These are phyloP conservation scores for Ogataea methanolica DNA, from an alignment of 805 yeast genomes.

Conservation along the genomic window DNA sequence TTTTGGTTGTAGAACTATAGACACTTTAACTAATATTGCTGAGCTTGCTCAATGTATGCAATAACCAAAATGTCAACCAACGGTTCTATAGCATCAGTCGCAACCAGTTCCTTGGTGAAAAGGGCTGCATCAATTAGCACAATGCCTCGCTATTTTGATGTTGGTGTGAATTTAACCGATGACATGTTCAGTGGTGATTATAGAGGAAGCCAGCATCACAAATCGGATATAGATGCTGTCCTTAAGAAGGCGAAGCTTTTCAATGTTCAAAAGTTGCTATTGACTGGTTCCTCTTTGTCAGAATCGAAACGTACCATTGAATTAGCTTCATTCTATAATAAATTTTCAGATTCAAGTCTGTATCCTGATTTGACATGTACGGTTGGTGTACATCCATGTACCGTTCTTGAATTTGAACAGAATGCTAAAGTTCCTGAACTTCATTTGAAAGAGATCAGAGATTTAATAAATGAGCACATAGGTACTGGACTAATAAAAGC, in stretches of 20 bases:
- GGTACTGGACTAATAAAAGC: conserved; percentile 59
- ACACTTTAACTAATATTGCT: too few relatives aligned
- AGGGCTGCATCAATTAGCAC: neutral
- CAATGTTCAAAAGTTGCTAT: conserved; percentile 64
- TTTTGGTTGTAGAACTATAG: too few relatives aligned
- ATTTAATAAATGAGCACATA: conserved; percentile 44
- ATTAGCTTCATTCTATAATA: conserved; percentile 33
- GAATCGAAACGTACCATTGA: conserved; percentile 64
- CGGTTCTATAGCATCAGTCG: too few relatives aligned
- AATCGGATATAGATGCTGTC: conserved; percentile 59
- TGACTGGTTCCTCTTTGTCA: conserved; percentile 75
- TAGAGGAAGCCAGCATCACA: conserved; percentile 61
- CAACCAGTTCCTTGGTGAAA: too few relatives aligned
- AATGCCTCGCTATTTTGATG: conserved; percentile 34
- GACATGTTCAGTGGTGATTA: conserved; percentile 82
- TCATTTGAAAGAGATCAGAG: conserved; percentile 46
- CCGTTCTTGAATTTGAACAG: conserved; percentile 51
- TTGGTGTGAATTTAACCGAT: conserved; percentile 75
- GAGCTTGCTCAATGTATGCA: too few relatives aligned
- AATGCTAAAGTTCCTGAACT: conserved; percentile 25
- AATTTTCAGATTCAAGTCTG: conserved; percentile 12
- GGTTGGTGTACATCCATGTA: conserved; percentile 95
- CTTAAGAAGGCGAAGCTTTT: conserved; percentile 60
- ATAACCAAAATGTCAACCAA: too few relatives aligned
- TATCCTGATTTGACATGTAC: conserved; percentile 52